These are phyloP conservation scores for Leccinum solheimii DNA, from an alignment of 1,284 basidiomycete genomes.

Conservation along the genomic window DNA sequence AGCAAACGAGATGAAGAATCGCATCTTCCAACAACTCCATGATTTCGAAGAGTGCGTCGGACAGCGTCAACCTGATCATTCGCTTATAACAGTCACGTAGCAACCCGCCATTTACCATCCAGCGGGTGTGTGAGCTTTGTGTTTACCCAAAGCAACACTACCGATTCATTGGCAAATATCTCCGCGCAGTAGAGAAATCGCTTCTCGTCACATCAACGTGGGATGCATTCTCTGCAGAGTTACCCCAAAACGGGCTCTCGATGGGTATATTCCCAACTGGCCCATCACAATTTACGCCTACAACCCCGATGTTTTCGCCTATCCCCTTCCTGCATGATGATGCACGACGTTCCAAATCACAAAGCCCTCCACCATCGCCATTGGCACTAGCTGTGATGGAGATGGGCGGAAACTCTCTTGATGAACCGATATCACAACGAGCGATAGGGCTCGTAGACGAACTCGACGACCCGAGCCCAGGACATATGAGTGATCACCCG, in stretches of 20 bases:
- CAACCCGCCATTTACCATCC: conserved; percentile 88
- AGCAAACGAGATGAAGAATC: conserved; percentile 57
- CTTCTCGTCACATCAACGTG: conserved; percentile 83
- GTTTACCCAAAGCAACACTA: conserved; percentile 72
- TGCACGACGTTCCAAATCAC: conserved; percentile 70
- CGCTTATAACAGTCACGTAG: conserved; percentile 33
- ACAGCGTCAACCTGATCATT: conserved; percentile 6
- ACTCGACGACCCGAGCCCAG: conserved; percentile 76
- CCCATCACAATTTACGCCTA: conserved; percentile 52
- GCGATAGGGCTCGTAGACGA: conserved; percentile 77
- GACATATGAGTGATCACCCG: conserved; percentile 78
- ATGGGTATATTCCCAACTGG: conserved; percentile 45
- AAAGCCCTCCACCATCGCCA: conserved; percentile 74
- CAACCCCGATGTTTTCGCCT: conserved; percentile 80
- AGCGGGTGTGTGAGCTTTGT: conserved; percentile 88
- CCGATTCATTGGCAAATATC: conserved; percentile 82
- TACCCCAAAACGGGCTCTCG: conserved; percentile 42
- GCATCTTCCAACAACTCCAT: conserved; percentile 67
- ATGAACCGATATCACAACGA: conserved; percentile 44
- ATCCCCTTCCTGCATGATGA: conserved; percentile 82
- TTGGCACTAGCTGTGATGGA: conserved; percentile 49
- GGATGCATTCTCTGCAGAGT: conserved; percentile 65
- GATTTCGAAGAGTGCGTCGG: conserved; percentile 71
- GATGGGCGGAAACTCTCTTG: conserved; percentile 28
- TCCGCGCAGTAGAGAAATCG: conserved; percentile 85